Evolutionary conservation across 768 basidiomycete genomes (phyloP).

Genomic region (Sporobolomyces phaffii): DNA sequence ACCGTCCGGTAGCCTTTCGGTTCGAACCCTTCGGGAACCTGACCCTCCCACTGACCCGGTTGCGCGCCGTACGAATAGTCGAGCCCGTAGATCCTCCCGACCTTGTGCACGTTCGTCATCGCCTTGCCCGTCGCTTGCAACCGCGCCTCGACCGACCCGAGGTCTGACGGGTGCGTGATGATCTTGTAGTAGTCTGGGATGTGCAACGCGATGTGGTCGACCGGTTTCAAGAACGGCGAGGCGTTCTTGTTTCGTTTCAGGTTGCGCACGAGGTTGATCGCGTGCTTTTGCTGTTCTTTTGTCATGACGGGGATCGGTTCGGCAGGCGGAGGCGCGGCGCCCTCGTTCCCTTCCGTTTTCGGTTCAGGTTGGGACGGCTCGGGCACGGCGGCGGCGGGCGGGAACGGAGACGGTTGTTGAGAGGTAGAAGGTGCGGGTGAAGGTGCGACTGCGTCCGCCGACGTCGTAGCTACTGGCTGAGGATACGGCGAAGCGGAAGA

Average conservation of each 20-base stretch:
- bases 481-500: slow-evolving; percentile 5
- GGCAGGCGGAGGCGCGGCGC: neutral
- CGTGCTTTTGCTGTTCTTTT: slow-evolving; percentile 69
- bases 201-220: slow-evolving; percentile 67
- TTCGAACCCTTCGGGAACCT: slow-evolving; percentile 4
- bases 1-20: slow-evolving; percentile 60
- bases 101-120: slow-evolving; percentile 24
- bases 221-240: slow-evolving; percentile 71
- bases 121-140: slow-evolving; percentile 49
- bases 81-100: slow-evolving; percentile 13
- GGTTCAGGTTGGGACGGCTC: neutral
- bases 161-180: slow-evolving; percentile 88
- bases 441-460: neutral
- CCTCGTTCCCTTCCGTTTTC: neutral
- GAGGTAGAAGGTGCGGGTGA: neutral
- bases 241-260: slow-evolving; percentile 84
- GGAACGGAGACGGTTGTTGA: neutral
- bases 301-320: slow-evolving; percentile 49
- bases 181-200: slow-evolving; percentile 79
- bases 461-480: neutral
- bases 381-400: neutral
- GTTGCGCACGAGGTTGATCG: slow-evolving; percentile 65
- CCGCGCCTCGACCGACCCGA: slow-evolving; percentile 85
- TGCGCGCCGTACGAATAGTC: slow-evolving; percentile 38
- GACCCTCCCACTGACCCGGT: slow-evolving; percentile 44